These are phyloP conservation scores for slime mould (Dictyostelium discoideum) DNA, from an alignment of 78 protist genomes.

Conservation along the genomic window DNA sequence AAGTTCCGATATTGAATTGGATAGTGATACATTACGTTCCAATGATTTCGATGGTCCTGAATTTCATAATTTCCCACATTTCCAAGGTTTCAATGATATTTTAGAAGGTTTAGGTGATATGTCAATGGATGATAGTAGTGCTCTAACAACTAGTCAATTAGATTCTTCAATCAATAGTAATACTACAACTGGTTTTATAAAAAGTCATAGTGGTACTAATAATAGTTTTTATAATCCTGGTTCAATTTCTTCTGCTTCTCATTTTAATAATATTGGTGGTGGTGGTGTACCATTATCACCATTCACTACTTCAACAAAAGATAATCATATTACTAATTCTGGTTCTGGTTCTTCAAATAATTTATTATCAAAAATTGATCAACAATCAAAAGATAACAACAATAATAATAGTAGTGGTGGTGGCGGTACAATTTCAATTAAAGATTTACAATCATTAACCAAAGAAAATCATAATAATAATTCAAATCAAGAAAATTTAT, in stretches of 20 bases:
- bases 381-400: not conserved
- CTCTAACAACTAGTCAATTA: not conserved
- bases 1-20: conserved; percentile 10
- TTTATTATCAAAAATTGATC: conserved; percentile 10
- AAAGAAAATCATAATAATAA: not conserved
- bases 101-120: conserved; percentile 78
- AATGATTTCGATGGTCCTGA: conserved; percentile 55
- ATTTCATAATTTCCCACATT: conserved; percentile 76
- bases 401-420: not conserved
- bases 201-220: not conserved
- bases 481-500: not conserved
- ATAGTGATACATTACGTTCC: conserved; percentile 42
- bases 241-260: not conserved
- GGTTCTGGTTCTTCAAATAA: not conserved
- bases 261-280: not conserved
- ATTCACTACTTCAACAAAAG: not conserved
- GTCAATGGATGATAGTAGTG: conserved; percentile 19
- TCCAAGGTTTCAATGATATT: conserved; percentile 81
- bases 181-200: not conserved
- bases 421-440: conserved; percentile 12
- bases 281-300: not conserved
- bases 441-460: not conserved
- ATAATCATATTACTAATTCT: not conserved
- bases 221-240: not conserved
- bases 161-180: not conserved